Base-by-base conservation (phyloP, 1,284 basidiomycete genomes). In the Tylopilus sp. region DNA sequence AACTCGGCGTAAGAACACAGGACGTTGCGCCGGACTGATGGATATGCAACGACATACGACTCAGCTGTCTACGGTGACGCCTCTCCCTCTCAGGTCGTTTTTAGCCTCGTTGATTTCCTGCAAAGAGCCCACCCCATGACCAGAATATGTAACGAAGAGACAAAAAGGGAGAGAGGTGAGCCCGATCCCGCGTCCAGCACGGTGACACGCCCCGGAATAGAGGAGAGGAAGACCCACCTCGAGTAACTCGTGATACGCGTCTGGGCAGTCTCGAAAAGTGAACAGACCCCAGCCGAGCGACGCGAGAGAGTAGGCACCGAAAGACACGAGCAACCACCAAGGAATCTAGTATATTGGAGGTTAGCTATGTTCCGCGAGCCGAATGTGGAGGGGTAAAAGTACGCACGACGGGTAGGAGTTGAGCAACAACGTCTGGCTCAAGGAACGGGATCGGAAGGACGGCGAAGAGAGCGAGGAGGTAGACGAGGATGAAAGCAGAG, bases 271-370 rank as follows among this genome's bases (percentile, higher is more conserved):
- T 60, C 79, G 71, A 60, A 89, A 85, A 7, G 81, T 82, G 49
- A 82, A 75, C 36, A 90, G 61, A 2, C 86, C 86, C 75, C 80
- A 79, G 10, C 87, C 87, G 29, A 90, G 75, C 2, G 81, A 84
- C 64, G 77, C 78, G 16, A 89, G 75, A 6, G 84, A 86, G 61
- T 87, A 89, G 2, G 86, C 78, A 9, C 87, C 86, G 53, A 88
- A 87, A 2, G 82, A 70, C 2, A 89, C 84, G 19, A 89, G 74
- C 18, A 87, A 61, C 85, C 85, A 89, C 82, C 84, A 90, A 2
- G 86, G 85, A 39, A 89, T 65, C 86, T 88, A 34, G 7, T 31
- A 13, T n/a, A 9, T 31, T 12, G 30, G 30, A 8, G 31, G 31
- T n/a, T n/a, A n/a, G n/a, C n/a, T n/a, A n/a, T n/a, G n/a, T 33